Evolutionary conservation across 805 yeast species (phyloP).

Genomic region (Saccharomycopsis sp.): DNA sequence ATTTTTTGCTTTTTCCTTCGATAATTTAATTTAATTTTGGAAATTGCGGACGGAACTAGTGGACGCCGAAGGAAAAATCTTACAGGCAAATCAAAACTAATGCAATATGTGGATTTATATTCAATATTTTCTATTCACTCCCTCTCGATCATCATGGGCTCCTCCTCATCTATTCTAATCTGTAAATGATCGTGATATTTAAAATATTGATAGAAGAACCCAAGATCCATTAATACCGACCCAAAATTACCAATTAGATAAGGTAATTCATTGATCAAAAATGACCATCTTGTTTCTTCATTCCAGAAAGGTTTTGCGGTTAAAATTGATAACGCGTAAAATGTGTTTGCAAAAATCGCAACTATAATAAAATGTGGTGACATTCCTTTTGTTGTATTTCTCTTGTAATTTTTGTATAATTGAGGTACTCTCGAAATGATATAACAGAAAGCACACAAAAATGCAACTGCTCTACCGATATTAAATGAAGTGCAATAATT

Average conservation of each 20-base stretch:
- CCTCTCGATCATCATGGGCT: no score
- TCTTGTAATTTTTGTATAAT: conserved; percentile 59
- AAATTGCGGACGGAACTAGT: no score
- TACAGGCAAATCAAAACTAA: no score
- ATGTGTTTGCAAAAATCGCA: conserved; percentile 62
- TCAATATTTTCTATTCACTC: no score
- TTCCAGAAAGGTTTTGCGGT: conserved; percentile 48
- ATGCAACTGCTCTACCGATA: conserved; percentile 52
- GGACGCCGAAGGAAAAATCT: no score
- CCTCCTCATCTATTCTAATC: no score
- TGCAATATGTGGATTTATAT: no score
- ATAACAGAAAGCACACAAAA: conserved; percentile 74
- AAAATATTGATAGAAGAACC: conserved; percentile 58
- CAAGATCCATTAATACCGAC: conserved; percentile 68
- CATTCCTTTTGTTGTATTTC: conserved; percentile 82
- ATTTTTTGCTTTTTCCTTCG: no score
- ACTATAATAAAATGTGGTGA: conserved; percentile 62
- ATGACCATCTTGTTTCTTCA: conserved; percentile 34
- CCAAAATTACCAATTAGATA: conserved; percentile 82
- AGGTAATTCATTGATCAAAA: conserved; percentile 66
- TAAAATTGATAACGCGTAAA: conserved; percentile 70
- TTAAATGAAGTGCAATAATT: conserved; percentile 13
- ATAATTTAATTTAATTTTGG: no score
- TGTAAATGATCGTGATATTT: conserved; percentile 10
- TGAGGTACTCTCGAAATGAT: conserved; percentile 81